Percentiles rank a stretch among this genome's conserved stretches.
These are phyloP conservation scores for Colletotrichum lindemuthianum DNA, from an alignment of 2,329 filamentous ascomycete genomes.

Conservation along the genomic window DNA sequence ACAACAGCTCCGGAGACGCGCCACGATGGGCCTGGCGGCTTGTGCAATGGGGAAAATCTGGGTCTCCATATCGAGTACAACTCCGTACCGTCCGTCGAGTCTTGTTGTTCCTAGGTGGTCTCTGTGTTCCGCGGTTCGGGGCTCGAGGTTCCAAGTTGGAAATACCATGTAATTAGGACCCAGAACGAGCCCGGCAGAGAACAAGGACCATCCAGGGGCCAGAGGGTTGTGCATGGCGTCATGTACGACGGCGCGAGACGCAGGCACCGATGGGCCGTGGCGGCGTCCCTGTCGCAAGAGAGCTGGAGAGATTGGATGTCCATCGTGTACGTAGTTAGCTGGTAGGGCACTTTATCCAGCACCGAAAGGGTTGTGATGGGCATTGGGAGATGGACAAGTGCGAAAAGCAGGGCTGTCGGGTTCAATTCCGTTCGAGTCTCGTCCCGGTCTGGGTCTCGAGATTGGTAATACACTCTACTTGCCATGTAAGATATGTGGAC, in stretches of 20 bases:
- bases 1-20: conserved; percentile 15
- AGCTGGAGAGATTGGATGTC: neutral
- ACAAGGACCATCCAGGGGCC: neutral
- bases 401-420: too few relatives aligned
- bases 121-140: neutral
- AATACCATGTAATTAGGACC: neutral
- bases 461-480: too few relatives aligned
- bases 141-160: neutral
- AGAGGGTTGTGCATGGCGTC: conserved; percentile 30
- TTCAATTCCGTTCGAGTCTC: too few relatives aligned
- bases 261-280: conserved; percentile 32
- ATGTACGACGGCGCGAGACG: conserved; percentile 29
- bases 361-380: neutral
- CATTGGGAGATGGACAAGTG: neutral
- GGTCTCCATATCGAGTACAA: too few relatives aligned
- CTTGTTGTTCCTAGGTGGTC: neutral
- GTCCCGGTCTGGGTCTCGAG: too few relatives aligned
- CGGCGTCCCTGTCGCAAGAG: conserved; percentile 15
- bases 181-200: neutral
- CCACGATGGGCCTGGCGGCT: conserved; percentile 13
- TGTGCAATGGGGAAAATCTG: conserved; percentile 9
- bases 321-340: neutral
- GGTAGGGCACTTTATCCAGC: too few relatives aligned
- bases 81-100: too few relatives aligned
- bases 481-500: too few relatives aligned